Conservation (phyloP, 768 basidiomycete species). For the Harrya chromipes region DNA sequence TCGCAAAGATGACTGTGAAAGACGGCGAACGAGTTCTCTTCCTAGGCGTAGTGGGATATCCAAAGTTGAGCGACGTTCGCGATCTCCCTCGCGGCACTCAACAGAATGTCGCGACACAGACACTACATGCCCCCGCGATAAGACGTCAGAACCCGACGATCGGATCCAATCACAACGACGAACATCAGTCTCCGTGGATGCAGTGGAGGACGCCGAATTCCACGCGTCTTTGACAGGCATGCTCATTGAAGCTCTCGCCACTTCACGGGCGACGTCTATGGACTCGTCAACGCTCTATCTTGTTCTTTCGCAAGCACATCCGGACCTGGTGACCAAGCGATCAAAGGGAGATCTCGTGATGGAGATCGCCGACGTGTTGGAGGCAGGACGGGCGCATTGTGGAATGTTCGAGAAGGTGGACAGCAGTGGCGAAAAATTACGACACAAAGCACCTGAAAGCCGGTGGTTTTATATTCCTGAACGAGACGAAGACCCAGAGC, state of each 20-base stretch:
- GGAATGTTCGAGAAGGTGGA: slow-evolving; percentile 76
- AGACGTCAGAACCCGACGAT: background rate
- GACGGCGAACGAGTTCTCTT: background rate
- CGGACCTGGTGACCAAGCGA: slow-evolving; percentile 41
- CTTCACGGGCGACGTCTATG: slow-evolving; percentile 68
- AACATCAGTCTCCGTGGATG: slow-evolving; percentile 8
- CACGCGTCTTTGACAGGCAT: slow-evolving; percentile 56
- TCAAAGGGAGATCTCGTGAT: slow-evolving; percentile 44
- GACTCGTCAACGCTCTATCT: slow-evolving; percentile 52
- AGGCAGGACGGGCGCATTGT: slow-evolving; percentile 40
- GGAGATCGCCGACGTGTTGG: slow-evolving; percentile 50
- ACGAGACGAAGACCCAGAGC: slow-evolving; percentile 63
- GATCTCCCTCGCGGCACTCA: slow-evolving; percentile 7
- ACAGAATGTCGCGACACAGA: slow-evolving; percentile 1
- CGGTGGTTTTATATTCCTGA: slow-evolving; percentile 80
- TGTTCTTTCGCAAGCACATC: slow-evolving; percentile 50
- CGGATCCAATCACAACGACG: background rate
- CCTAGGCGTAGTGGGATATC: background rate
- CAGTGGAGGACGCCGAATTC: slow-evolving; percentile 14
- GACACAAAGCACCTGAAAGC: slow-evolving; percentile 43
- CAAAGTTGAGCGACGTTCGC: slow-evolving; percentile 2
- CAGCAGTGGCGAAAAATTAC: slow-evolving; percentile 53
- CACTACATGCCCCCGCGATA: slow-evolving; percentile 1
- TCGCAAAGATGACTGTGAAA: background rate
- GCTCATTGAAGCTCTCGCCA: slow-evolving; percentile 67